Base-by-base conservation (phyloP, 805 yeast genomes). In the Yamadazyma phyllophila region DNA sequence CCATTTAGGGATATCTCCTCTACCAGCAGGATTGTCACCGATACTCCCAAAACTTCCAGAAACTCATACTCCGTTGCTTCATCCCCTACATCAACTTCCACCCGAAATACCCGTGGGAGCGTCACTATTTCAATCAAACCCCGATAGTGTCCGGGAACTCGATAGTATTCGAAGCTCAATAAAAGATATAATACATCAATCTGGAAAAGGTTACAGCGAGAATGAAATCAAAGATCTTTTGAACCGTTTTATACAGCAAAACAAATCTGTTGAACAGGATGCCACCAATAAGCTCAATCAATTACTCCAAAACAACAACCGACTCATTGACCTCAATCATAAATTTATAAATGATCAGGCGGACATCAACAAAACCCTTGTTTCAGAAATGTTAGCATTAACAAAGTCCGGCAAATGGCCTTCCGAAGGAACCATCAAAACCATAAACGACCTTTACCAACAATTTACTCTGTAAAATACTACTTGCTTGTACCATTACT, bases 271-370 rank as follows among this genome's bases (percentile, higher is more conserved):
- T 13, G 30, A 31, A 11, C 36, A 40, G 20, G 43, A 24, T 7
- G 20, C 31, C 31, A 40, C 26, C 29, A 12, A 17, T 11, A 40
- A 31, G 17, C 24, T 40, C 16, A 31, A 31, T 24, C 43, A 30
- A 20, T 26, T 40, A 4, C n/a, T 40, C 10, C 24, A 40, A 26
- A 32, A 24, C 34, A 42, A 35, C 14, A 35, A 17, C 29, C 32
- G 36, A 29, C 15, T 42, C 30, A 34, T 41, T 24, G 39, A 33
- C 20, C 44, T 41, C 26, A 41, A 52, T 47, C 46, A 36, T 13
- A 34, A 37, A 29, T 47, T 53, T 26, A 47, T 47, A 36, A 35
- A 30, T n/a, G 49, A 47, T 20, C 55, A 51, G 36, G 29, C 43
- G 26, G 41, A 46, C 9, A 14, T 54, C 17, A 55, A 52, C 41